Evolutionary conservation across 495 filamentous ascomycete genomes (phyloP).

Genomic region (Penicillium cinerascens): DNA sequence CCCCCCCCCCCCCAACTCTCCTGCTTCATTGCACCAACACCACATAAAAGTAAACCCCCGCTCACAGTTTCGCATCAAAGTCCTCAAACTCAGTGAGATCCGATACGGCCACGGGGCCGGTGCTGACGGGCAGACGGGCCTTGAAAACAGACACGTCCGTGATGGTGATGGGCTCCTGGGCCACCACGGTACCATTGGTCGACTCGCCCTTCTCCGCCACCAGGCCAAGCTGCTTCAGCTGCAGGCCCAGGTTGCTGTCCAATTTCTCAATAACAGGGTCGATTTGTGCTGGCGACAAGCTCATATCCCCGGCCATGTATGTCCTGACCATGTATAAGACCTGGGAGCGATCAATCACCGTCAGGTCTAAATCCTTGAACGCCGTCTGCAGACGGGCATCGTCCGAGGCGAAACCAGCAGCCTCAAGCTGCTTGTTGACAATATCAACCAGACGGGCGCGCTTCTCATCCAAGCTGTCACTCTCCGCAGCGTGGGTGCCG

Average conservation of each 20-base stretch:
- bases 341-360: conserved; percentile 36
- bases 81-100: conserved; percentile 83
- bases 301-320: conserved; percentile 49
- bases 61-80: conserved; percentile 68
- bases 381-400: conserved; percentile 37
- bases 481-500: conserved; percentile 33
- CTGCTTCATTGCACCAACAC: not conserved
- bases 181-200: conserved; percentile 29
- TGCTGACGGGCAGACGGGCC: conserved; percentile 62
- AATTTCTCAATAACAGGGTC: conserved; percentile 44
- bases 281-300: conserved; percentile 40
- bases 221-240: conserved; percentile 40
- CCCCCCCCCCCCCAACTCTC: conserved; percentile 14
- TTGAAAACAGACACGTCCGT: conserved; percentile 75
- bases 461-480: conserved; percentile 43
- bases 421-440: conserved; percentile 50
- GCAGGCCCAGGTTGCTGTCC: conserved; percentile 36
- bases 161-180: conserved; percentile 49
- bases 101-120: conserved; percentile 65
- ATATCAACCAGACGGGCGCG: conserved; percentile 50
- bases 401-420: conserved; percentile 46
- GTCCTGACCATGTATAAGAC: conserved; percentile 43
- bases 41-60: conserved; percentile 1
- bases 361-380: conserved; percentile 47
- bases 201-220: conserved; percentile 25